Percentiles rank a stretch among this genome's conserved stretches.
These are phyloP conservation scores for Alternaria sp. DNA, from an alignment of 2,329 filamentous ascomycete species.

Conservation along the genomic window DNA sequence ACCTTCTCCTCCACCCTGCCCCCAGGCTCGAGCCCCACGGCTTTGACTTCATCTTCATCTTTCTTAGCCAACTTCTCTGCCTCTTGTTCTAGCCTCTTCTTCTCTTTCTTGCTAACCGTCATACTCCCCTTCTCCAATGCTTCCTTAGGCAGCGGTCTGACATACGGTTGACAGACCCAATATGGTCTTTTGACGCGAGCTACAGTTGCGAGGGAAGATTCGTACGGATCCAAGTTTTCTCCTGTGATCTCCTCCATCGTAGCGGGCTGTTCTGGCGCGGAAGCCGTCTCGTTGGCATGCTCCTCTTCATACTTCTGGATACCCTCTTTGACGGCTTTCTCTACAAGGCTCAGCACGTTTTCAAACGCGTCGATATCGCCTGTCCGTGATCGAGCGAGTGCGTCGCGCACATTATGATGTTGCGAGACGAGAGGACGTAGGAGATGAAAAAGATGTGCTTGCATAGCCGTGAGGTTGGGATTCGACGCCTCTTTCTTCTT, in stretches of 20 bases:
- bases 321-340: conserved; percentile 75
- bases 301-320: conserved; percentile 70
- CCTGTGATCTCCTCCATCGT: not conserved
- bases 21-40: conserved; percentile 34
- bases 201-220: conserved; percentile 72
- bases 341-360: conserved; percentile 76
- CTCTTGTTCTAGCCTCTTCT: conserved; percentile 52
- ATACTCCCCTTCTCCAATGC: conserved; percentile 83
- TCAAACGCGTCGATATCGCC: conserved; percentile 82
- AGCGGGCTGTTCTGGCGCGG: conserved; percentile 1
- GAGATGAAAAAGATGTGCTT: conserved; percentile 92
- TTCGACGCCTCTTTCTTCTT: conserved; percentile 60
- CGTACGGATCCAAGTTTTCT: conserved; percentile 45
- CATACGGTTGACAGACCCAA: conserved; percentile 90
- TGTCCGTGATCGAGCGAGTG: conserved; percentile 72
- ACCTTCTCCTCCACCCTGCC: conserved; percentile 63
- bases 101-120: conserved; percentile 73
- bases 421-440: conserved; percentile 80
- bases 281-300: conserved; percentile 10
- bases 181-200: conserved; percentile 80
- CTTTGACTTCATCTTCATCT: conserved; percentile 36
- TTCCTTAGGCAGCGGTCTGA: conserved; percentile 86
- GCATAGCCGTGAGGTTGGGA: conserved; percentile 79
- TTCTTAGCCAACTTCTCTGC: conserved; percentile 50
- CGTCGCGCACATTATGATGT: conserved; percentile 85